Base-by-base conservation (phyloP, 2,329 filamentous ascomycete genomes). In the Triangularia verruculosa region DNA sequence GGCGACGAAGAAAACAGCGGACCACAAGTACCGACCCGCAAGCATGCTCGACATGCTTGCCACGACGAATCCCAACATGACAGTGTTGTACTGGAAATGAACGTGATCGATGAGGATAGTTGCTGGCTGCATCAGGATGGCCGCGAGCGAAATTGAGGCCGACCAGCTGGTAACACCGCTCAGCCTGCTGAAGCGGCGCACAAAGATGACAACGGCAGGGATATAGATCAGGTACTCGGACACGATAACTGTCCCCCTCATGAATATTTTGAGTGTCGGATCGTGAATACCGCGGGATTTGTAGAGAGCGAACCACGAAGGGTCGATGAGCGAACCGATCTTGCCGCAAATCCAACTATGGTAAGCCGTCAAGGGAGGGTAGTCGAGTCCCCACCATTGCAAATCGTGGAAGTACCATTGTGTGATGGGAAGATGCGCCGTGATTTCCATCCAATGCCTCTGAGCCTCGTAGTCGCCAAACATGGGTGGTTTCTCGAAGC, bases 331-430 rank as follows among this genome's bases (percentile, higher is more conserved):
- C 59, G 86, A 83, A 58, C 95, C 95, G 81, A 97, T 85, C 77
- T 89, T 90, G 67, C 95, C 95, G 66, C 96, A 80, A n/a, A 95
- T 74, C 94, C 93, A 98, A 80, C 93, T 97, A 77, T 99, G 95
- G 78, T 99, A 99, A 59, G 95, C 96, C 60, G 95, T 99, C 78
- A 99, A 84, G 59, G 95, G 95, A 62, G 95, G 95, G 76, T 99
- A 99, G 78, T 99, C 95, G 69, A 99, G 83, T 0, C 96, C 96
- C 95, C 95, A 99, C 89, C 94, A 99, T 72, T 94, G 84, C 53
- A 98, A 81, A 74, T 99, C 93, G 76, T 99, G 92, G 74, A 96
- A 97, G 77, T 99, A 99, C 95, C 96, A 99, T 76, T 95, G 90
- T 11, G 92, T 95, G 39, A 96, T 83, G 13, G 95, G 95, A 1